Percentiles rank a stretch among this genome's conserved stretches.
These are phyloP conservation scores for Pythium chondricola DNA, from an alignment of 352 stramenopile species.

Conservation along the genomic window DNA sequence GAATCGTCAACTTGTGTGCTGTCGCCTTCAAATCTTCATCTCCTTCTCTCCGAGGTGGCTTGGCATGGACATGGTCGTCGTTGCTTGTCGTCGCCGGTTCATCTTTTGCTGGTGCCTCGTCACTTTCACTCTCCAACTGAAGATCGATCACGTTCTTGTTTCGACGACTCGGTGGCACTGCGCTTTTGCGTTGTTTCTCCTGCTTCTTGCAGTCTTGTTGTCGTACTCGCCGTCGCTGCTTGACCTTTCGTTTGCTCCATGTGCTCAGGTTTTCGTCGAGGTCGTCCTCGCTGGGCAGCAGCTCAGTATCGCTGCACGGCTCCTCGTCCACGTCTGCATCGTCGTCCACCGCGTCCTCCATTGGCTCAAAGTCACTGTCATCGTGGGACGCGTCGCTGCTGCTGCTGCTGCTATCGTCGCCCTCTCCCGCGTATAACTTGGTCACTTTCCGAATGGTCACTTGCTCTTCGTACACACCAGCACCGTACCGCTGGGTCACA, in stretches of 20 bases:
- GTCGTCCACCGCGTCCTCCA: slow-evolving; percentile 4
- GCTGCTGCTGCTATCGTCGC: slow-evolving; percentile 28
- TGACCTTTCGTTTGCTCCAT: background rate
- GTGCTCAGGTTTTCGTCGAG: slow-evolving; percentile 1
- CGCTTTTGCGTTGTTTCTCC: background rate
- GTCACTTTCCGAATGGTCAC: slow-evolving; percentile 19
- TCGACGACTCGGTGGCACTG: background rate
- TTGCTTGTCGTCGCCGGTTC: background rate
- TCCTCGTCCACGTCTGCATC: slow-evolving; percentile 12
- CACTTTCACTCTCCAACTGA: slow-evolving; percentile 1
- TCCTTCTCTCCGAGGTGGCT: no score
- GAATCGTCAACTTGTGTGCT: no score
- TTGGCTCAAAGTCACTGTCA: slow-evolving; percentile 17
- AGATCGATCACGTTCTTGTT: slow-evolving; percentile 11
- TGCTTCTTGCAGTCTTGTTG: background rate
- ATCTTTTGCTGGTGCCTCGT: background rate
- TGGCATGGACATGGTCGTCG: no score
- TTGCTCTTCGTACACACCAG: slow-evolving; percentile 32
- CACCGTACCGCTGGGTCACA: slow-evolving; percentile 30
- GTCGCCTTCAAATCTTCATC: no score
- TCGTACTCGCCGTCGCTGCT: slow-evolving; percentile 1
- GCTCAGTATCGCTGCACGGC: slow-evolving; percentile 10
- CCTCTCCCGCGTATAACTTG: slow-evolving; percentile 37
- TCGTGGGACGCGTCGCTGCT: slow-evolving; percentile 5
- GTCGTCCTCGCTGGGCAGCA: slow-evolving; percentile 5